These are phyloP conservation scores for Termitomyces heimii DNA, from an alignment of 768 basidiomycete species.

Conservation along the genomic window DNA sequence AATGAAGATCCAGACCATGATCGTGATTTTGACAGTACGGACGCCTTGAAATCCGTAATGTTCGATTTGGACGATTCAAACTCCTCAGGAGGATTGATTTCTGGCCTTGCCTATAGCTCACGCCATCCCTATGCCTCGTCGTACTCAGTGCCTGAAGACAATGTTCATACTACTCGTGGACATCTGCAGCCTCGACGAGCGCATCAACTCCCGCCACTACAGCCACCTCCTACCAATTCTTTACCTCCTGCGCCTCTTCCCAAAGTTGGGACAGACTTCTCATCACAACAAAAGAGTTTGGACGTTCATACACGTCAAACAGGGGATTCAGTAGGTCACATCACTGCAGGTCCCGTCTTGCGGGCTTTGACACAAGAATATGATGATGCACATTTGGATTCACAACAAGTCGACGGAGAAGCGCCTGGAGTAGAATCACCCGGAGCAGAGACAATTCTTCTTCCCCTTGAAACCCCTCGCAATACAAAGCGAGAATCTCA, in stretches of 20 bases:
- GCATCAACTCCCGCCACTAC: constrained; percentile 56
- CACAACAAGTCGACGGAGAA: constrained; percentile 24
- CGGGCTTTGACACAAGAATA: constrained; percentile 60
- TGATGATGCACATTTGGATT: constrained; percentile 25
- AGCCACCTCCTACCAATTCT: constrained; percentile 56
- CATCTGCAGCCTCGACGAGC: constrained; percentile 35
- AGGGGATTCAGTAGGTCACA: constrained; percentile 47
- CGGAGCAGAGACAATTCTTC: constrained; percentile 21
- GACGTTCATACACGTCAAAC: constrained; percentile 35
- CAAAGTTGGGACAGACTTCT: constrained; percentile 24
- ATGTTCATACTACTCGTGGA: constrained; percentile 15
- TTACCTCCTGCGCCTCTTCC: constrained; percentile 53
- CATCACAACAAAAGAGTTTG: constrained; percentile 23
- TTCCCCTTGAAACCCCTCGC: constrained; percentile 36
- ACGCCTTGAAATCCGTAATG: constrained; percentile 43
- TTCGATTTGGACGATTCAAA: constrained; percentile 33
- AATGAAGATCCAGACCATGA: constrained; percentile 18
- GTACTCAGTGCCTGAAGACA: constrained; percentile 29
- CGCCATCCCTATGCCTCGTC: constrained; percentile 51
- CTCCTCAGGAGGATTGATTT: constrained; percentile 21
- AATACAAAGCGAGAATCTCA: constrained; percentile 47
- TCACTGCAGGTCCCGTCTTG: constrained; percentile 52
- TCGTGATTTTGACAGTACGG: constrained; percentile 28
- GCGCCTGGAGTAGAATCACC: constrained; percentile 1
- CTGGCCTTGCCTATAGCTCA: constrained; percentile 24